Conservation (phyloP, 768 basidiomycete species). For the Boletus sensibilis region DNA sequence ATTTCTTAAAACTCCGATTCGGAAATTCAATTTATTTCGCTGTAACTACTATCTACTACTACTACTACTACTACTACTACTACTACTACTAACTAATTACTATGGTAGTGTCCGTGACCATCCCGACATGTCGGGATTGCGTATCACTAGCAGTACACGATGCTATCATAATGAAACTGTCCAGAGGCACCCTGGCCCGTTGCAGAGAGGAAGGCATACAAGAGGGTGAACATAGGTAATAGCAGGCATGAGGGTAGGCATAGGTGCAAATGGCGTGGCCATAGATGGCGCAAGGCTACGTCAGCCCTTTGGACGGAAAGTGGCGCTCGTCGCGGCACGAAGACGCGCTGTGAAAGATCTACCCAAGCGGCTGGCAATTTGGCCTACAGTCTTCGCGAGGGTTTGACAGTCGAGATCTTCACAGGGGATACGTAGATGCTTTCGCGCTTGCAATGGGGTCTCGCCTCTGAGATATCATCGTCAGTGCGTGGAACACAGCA, state of each 20-base stretch:
- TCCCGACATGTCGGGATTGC: neutral
- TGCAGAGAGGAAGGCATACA: neutral
- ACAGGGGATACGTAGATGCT: conserved; percentile 9
- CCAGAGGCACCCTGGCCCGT: neutral
- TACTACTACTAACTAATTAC: neutral
- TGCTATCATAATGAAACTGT: neutral
- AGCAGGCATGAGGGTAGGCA: neutral
- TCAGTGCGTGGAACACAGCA: neutral
- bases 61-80: no score
- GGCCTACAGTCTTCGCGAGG: conserved; percentile 21
- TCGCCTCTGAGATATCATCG: conserved; percentile 1
- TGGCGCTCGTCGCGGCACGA: neutral
- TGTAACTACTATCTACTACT: no score
- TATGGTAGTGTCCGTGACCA: neutral
- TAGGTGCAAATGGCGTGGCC: neutral
- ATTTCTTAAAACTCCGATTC: conserved; percentile 22
- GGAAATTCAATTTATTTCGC: conserved; percentile 13
- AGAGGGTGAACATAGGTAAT: neutral
- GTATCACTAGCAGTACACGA: neutral
- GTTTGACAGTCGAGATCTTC: conserved; percentile 4
- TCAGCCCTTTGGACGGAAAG: neutral
- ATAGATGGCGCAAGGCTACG: neutral
- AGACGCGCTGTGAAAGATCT: neutral
- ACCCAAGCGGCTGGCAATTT: neutral
- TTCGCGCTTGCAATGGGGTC: neutral